Evolutionary conservation across 768 basidiomycete species (phyloP), one percentile per base, ranked within the genome.

Genomic region (Lactarius sp.): DNA sequence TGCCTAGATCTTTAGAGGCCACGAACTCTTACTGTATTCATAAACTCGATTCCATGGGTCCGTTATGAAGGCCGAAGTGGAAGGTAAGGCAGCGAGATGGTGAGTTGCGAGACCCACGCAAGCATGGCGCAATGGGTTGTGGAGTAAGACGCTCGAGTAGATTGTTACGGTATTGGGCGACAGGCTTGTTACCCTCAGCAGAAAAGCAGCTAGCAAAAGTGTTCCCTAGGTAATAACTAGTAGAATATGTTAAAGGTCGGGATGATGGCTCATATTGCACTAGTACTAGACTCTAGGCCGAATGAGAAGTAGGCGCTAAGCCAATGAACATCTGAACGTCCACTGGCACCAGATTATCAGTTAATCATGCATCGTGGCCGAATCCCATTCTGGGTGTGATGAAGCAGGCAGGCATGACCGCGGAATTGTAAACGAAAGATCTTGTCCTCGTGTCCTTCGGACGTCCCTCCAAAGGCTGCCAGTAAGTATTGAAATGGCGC

Each of bases 101-200:
- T 27, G 27, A 36, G 27, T 50, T 59, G 14, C 18, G 22, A 52
- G 58, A 37, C 16, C 53, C 37, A 7, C 14, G 36, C 31, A 18
- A 22, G 14, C 18, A 49, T 52, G 57, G 62, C 52, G 53, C 47
- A 58, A 59, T 22, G 14, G 16, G 27, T 54, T 64, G 52, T 55
- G 58, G 53, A 64, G 18, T 14, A 34, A 42, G 36, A n/a, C 44
- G 56, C 56, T 57, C 37, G 39, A 5, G 20, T 50, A 20, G 55
- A 51, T 57, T 36, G 27, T 31, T 54, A 59, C 37, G 59, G 33
- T 54, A 49, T 34, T 18, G 12, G 36, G 52, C 27, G 36, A 53
- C 41, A 27, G 52, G 36, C 37, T 18, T 37, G 44, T 46, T 34
- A 50, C 44, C 44, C n/a, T 49, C 52, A 50, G 46, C 34, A 16